A percentile compares a stretch with the other conserved stretches of the same genome.
Evolutionary conservation across 2,329 filamentous ascomycete genomes (phyloP).

Genomic region (Alternaria postmessia): DNA sequence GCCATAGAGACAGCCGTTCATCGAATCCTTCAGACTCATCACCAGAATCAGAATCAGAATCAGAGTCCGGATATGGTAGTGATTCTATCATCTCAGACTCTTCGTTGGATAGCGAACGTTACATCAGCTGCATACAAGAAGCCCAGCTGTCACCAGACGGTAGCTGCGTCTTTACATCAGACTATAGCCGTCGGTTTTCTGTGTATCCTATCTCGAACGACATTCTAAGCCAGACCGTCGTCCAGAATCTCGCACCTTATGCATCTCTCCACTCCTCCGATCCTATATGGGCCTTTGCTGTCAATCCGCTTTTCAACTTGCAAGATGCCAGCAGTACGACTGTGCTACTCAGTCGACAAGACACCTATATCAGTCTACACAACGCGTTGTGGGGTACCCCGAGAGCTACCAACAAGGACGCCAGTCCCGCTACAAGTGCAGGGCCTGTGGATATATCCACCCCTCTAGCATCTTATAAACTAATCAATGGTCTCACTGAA

Average conservation of each 20-base stretch:
- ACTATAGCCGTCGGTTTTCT: constrained; percentile 62
- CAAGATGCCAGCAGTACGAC: constrained; percentile 59
- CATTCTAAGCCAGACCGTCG: constrained; percentile 12
- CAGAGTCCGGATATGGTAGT: constrained; percentile 2
- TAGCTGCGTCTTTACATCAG: constrained; percentile 64
- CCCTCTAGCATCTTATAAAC: constrained; percentile 61
- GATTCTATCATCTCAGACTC: background rate
- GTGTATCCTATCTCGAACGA: constrained; percentile 51
- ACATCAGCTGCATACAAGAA: constrained; percentile 41
- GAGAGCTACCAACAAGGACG: constrained; percentile 15
- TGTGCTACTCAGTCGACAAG: constrained; percentile 61
- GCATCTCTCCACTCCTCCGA: constrained; percentile 57
- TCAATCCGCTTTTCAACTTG: constrained; percentile 64
- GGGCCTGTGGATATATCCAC: constrained; percentile 34
- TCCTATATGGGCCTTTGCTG: constrained; percentile 62
- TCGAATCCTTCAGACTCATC: background rate
- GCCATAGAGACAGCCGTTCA: background rate
- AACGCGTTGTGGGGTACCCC: constrained; percentile 60
- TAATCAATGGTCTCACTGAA: constrained; percentile 65
- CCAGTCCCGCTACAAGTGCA: background rate
- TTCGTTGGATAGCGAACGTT: background rate
- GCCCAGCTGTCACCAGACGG: constrained; percentile 59
- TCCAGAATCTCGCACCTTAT: constrained; percentile 54
- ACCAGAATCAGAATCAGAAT: constrained; percentile 10
- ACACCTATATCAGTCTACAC: constrained; percentile 64